Evolutionary conservation across 1,139 yeast genomes (phyloP), one percentile per base, ranked within the genome.

Genomic region (Pneumocystis oryctolagi): DNA sequence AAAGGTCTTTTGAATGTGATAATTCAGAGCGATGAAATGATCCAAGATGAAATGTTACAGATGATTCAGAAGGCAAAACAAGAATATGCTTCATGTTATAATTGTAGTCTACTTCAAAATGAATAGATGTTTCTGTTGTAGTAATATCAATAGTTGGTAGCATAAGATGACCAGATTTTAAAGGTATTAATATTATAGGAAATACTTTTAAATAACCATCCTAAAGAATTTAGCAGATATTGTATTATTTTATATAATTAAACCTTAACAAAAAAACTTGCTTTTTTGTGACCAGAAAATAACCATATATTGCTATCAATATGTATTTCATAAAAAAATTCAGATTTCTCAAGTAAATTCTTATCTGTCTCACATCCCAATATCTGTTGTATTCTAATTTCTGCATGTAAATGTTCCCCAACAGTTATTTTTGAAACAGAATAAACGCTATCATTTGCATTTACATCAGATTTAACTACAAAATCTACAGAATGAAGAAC

Each of bases 221-320:
- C 59, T 57, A 28, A 57, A 57, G 25, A 47, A 5, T 25, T 47
- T 20, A 57, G 14, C 2, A 12, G 30, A 20, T 20, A 25, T 14
- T 57, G 20, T 57, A 25, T 2, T 12, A 14, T 57, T 31, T 35
- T 35, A 57, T 35, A 35, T 35, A 30, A 57, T 9, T 20, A 57
- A 34, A 57, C 59, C 30, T 35, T 35, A 30, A 30, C 12, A 35
- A 39, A 35, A 28, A 57, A 57, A 9, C 30, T 9, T 20, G 42
- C 59, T 30, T 39, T 57, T 30, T 35, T 57, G n/a, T 57, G 18
- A 9, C 59, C 59, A 35, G 59, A 57, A 20, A 57, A 35, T 39
- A 57, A 57, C 59, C 59, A 57, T 12, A 25, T 35, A 20, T 25
- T 57, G 12, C 20, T 57, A n/a, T 57, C 59, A 18, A 39, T 25